phyloP scores from a whole-genome alignment of 2,329 filamentous ascomycete species.

The Ambrosiella beaveri region DNA sequence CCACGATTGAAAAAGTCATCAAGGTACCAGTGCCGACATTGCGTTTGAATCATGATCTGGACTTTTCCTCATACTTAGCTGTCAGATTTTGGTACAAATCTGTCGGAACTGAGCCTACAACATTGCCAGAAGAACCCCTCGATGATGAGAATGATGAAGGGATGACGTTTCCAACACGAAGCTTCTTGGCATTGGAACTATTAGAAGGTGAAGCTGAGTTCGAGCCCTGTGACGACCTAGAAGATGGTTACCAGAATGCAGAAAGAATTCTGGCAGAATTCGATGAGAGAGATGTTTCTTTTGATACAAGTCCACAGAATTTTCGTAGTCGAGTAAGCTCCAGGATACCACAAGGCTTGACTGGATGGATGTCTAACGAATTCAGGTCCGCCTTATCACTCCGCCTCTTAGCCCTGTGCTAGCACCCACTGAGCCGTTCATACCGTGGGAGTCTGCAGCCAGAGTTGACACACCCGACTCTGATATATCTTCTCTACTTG shows the following conservation, averaged over 20 bases:
- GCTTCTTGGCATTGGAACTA: neutral
- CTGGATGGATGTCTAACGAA: neutral
- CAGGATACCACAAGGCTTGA: neutral
- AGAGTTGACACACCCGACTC: constrained; percentile 8
- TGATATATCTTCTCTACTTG: constrained; percentile 7
- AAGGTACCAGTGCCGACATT: constrained; percentile 3
- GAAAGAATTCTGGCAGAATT: neutral
- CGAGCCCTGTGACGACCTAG: constrained; percentile 1
- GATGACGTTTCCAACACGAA: constrained; percentile 6
- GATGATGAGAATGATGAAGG: constrained; percentile 8
- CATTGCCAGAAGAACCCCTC: constrained; percentile 8
- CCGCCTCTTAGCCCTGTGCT: constrained; percentile 10
- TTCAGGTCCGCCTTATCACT: constrained; percentile 5
- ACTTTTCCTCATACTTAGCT: neutral
- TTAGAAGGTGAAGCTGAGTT: constrained; percentile 6
- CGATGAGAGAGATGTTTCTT: neutral
- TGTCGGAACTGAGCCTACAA: neutral
- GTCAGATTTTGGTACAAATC: constrained; percentile 1
- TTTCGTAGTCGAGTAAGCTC: neutral
- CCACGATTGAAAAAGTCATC: constrained; percentile 1
- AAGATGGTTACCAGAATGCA: neutral
- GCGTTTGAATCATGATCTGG: neutral
- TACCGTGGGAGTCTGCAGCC: constrained; percentile 5
- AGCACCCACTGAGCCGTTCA: neutral
- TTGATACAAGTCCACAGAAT: neutral